Evolutionary conservation across 345 rosid species (phyloP), one percentile per base, ranked within the genome.

Genomic region (Eucalyptus pumila): DNA sequence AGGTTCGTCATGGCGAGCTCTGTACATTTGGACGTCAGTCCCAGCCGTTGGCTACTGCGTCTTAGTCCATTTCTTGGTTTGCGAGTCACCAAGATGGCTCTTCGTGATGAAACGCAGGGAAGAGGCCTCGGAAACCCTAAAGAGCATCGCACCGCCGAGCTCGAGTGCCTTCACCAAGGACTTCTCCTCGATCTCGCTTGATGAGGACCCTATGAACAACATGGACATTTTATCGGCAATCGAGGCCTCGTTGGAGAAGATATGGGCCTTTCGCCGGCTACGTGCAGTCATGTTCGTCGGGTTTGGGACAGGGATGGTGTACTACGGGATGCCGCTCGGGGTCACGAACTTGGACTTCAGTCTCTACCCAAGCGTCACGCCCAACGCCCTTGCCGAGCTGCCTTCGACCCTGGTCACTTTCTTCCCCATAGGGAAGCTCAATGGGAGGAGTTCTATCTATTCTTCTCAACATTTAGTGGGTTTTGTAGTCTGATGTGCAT

Each of bases 301-400:
- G 42, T 92, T 94, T 67, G 97, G 98, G 14, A 90, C 91, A 14
- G 98, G 99, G 67, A 83, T 95, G 90, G 95, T 95, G 6, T 95
- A 95, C 37, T 96, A 95, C 50, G 97, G 98, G 30, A 95, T 97
- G 96, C 98, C 97, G 45, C 90, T 97, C 52, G 94, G 94, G 24
- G 93, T 93, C 9, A 93, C 92, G 23, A 94, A 93, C 86, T 90
- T 95, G 54, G 88, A 92, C 19, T 93, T 94, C 91, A 92, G 94
- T 87, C 93, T 95, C n/a, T 97, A 95, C 88, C 56, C 94, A 54
- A 93, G 98, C 85, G 95, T 94, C 30, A 91, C 94, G 26, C 89
- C 94, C 21, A 96, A 97, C 60, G 98, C 95, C 86, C 90, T 96
- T 58, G 93, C 95, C 24, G 97, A 96, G 89, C 90, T 97, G 19